phyloP scores from a whole-genome alignment of 495 filamentous ascomycete genomes.

The Tuber umbilicatum region DNA sequence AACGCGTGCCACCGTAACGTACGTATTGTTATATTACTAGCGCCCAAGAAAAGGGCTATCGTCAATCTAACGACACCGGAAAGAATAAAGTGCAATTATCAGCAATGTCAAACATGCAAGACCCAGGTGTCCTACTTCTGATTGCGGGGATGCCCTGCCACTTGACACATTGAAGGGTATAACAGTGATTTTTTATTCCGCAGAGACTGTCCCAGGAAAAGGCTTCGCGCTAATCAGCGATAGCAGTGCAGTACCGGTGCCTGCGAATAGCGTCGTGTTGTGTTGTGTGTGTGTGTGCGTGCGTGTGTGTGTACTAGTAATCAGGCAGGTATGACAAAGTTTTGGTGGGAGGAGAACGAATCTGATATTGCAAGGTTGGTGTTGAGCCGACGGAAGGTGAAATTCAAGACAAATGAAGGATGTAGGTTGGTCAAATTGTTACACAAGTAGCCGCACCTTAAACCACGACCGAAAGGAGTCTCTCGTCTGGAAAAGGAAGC shows the following conservation, averaged over 20 bases:
- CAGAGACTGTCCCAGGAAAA: not conserved
- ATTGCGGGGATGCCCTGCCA: not conserved
- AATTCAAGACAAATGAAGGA: constrained; percentile 7
- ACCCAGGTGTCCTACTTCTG: not conserved
- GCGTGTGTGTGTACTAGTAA: not conserved
- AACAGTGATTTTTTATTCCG: not conserved
- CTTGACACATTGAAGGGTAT: not conserved
- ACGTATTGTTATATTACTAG: not conserved
- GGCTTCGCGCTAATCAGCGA: not conserved
- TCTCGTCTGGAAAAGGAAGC: constrained; percentile 7
- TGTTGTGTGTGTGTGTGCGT: not conserved
- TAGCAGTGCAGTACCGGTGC: not conserved
- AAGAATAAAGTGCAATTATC: not conserved
- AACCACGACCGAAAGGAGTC: constrained; percentile 13
- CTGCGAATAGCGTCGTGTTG: not conserved
- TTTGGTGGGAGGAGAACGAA: not conserved
- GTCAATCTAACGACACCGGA: not conserved
- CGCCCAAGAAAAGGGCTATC: not conserved
- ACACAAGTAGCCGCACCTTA: constrained; percentile 37
- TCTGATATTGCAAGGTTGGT: not conserved
- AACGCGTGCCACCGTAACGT: not conserved
- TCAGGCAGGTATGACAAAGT: not conserved
- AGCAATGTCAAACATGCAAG: not conserved
- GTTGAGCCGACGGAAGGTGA: not conserved
- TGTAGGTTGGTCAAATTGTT: constrained; percentile 19